Evolutionary conservation across 768 basidiomycete genomes (phyloP).

Genomic region (Mycena belliarum): DNA sequence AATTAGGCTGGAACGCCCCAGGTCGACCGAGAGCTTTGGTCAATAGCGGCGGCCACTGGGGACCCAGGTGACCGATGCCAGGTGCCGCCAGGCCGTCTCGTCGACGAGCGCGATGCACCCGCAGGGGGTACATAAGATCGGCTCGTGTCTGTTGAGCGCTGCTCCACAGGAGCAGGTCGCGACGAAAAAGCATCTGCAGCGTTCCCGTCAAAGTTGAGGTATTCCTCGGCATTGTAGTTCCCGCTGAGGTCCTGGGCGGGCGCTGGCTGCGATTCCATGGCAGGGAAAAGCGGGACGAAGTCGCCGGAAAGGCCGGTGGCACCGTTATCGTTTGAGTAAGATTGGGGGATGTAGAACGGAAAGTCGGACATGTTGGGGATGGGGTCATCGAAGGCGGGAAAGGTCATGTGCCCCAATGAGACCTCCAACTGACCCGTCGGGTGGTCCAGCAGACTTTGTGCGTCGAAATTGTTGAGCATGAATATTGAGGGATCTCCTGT

Average conservation of each 20-base stretch:
- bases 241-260: conserved; percentile 17
- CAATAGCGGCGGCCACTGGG: conserved; percentile 24
- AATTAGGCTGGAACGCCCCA: conserved; percentile 31
- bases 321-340: conserved; percentile 10
- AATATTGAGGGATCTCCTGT: conserved; percentile 38
- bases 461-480: conserved; percentile 34
- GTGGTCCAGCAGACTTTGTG: conserved; percentile 30
- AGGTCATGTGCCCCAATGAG: conserved; percentile 29
- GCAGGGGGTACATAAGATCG: conserved; percentile 52
- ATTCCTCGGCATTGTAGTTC: conserved; percentile 35
- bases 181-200: conserved; percentile 6
- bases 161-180: conserved; percentile 11
- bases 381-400: conserved; percentile 16
- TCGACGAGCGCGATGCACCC: conserved; percentile 50
- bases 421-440: conserved; percentile 42
- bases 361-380: conserved; percentile 29
- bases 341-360: conserved; percentile 10
- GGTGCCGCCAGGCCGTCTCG: conserved; percentile 54
- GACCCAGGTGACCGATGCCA: conserved; percentile 34
- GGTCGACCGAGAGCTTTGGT: conserved; percentile 28
- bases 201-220: conserved; percentile 36
- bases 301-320: conserved; percentile 18
- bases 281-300: conserved; percentile 24
- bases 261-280: conserved; percentile 21
- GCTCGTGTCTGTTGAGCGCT: conserved; percentile 17